phyloP scores from a whole-genome alignment of 768 basidiomycete genomes.

The Agaricus bisporus region DNA sequence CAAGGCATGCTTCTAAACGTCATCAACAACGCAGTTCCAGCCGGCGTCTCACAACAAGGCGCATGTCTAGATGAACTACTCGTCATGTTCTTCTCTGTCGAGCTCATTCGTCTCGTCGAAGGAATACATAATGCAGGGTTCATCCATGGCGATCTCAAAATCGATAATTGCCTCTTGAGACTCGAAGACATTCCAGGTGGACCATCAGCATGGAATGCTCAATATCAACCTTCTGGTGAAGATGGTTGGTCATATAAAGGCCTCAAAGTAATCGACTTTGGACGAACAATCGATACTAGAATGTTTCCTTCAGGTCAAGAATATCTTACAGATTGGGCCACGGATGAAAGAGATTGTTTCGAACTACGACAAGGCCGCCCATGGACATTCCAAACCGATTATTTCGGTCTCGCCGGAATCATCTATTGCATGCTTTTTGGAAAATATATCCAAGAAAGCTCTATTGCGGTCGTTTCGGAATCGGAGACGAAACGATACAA shows the following conservation, averaged over 20 bases:
- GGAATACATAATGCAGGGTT: conserved; percentile 77
- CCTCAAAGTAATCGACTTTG: conserved; percentile 93
- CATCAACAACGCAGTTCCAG: conserved; percentile 75
- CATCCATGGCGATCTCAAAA: conserved; percentile 98
- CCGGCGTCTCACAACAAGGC: conserved; percentile 74
- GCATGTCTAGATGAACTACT: conserved; percentile 88
- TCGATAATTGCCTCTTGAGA: conserved; percentile 96
- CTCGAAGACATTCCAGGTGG: conserved; percentile 78
- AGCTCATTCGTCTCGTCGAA: conserved; percentile 79
- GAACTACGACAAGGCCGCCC: conserved; percentile 79
- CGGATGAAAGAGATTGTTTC: conserved; percentile 87
- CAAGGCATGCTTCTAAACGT: conserved; percentile 92
- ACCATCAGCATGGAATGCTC: conserved; percentile 58
- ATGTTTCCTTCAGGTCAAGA: conserved; percentile 76
- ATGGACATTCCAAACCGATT: conserved; percentile 96
- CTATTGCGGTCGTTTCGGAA: conserved; percentile 33
- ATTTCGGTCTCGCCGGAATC: conserved; percentile 92
- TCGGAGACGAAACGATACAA: conserved; percentile 42
- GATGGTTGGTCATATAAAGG: conserved; percentile 88
- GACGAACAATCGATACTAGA: conserved; percentile 84
- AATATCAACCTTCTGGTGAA: conserved; percentile 74
- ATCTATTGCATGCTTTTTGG: conserved; percentile 96
- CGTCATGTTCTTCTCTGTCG: conserved; percentile 92
- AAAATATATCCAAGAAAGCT: conserved; percentile 82
- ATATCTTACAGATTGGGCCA: conserved; percentile 83